Conservation (phyloP, 345 rosid genomes). For the Eucalyptus paniculata region DNA sequence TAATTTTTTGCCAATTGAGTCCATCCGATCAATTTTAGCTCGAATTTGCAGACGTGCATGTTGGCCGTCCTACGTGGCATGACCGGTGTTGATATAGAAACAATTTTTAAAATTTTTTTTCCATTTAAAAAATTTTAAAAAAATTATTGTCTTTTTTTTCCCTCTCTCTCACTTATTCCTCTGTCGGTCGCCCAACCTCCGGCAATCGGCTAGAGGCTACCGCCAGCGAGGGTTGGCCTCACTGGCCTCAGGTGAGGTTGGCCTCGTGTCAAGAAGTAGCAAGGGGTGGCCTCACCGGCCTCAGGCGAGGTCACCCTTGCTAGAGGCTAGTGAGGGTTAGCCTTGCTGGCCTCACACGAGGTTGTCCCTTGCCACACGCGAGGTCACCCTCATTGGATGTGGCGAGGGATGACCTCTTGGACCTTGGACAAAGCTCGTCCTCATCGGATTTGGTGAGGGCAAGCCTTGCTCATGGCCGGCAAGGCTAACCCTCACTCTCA, state of each 20-base stretch:
- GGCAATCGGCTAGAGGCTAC: too few species aligned
- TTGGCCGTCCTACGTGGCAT: accelerated
- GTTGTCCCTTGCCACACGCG: too few species aligned
- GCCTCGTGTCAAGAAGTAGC: accelerated
- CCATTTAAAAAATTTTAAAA: too few species aligned
- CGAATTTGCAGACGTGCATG: accelerated
- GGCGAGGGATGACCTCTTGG: accelerated
- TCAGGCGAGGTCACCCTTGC: accelerated
- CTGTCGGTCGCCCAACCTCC: accelerated
- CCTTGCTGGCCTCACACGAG: too few species aligned
- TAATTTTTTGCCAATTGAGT: too few species aligned
- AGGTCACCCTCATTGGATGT: too few species aligned
- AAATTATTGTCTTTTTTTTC: too few species aligned
- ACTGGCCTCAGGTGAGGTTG: accelerated
- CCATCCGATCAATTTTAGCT: accelerated
- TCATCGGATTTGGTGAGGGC: accelerated
- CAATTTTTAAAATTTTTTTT: too few species aligned
- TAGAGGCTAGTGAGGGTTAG: accelerated
- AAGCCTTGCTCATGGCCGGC: accelerated
- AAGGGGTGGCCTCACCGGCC: accelerated
- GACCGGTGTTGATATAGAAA: accelerated
- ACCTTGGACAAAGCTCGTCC: too few species aligned
- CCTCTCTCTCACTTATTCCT: too few species aligned
- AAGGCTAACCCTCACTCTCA: too few species aligned
- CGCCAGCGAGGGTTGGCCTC: too few species aligned